Evolutionary conservation across 768 basidiomycete genomes (phyloP).

Genomic region (Floccularia luteovirens): DNA sequence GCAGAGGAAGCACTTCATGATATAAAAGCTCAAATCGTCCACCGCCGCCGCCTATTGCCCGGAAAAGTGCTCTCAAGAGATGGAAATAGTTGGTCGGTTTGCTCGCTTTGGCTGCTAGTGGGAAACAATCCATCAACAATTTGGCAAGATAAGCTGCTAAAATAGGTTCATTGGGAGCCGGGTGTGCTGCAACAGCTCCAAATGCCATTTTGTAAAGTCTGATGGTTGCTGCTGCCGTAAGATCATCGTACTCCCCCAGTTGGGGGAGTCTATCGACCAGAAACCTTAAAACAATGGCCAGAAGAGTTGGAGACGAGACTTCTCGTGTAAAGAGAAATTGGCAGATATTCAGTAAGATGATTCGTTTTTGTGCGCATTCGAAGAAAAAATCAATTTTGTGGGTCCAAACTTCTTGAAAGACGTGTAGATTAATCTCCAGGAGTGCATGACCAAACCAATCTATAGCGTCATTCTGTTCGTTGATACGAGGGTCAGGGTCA

Average conservation of each 20-base stretch:
- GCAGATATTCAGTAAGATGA: conserved; percentile 75
- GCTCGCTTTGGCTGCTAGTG: conserved; percentile 83
- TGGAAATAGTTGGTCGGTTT: conserved; percentile 93
- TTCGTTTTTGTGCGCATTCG: conserved; percentile 66
- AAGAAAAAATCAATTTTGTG: conserved; percentile 90
- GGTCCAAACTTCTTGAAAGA: conserved; percentile 96
- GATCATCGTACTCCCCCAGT: conserved; percentile 81
- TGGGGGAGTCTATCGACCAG: conserved; percentile 75
- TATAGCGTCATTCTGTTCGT: conserved; percentile 63
- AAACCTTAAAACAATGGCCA: conserved; percentile 85
- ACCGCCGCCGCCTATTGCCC: conserved; percentile 86
- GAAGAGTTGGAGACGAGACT: conserved; percentile 66
- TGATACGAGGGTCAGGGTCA: conserved; percentile 60
- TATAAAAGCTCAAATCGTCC: conserved; percentile 92
- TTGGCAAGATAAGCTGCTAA: conserved; percentile 90
- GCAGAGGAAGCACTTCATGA: conserved; percentile 90
- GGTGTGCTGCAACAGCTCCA: conserved; percentile 69
- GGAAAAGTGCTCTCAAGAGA: conserved; percentile 86
- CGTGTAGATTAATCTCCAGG: conserved; percentile 78
- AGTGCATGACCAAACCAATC: conserved; percentile 80
- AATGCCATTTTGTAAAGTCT: conserved; percentile 96
- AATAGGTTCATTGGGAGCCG: conserved; percentile 79
- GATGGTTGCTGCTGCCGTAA: conserved; percentile 76
- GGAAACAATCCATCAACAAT: conserved; percentile 94
- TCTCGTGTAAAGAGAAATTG: conserved; percentile 80